Evolutionary conservation across 805 yeast species (phyloP).

Genomic region (Saccharomycopsis sp.): DNA sequence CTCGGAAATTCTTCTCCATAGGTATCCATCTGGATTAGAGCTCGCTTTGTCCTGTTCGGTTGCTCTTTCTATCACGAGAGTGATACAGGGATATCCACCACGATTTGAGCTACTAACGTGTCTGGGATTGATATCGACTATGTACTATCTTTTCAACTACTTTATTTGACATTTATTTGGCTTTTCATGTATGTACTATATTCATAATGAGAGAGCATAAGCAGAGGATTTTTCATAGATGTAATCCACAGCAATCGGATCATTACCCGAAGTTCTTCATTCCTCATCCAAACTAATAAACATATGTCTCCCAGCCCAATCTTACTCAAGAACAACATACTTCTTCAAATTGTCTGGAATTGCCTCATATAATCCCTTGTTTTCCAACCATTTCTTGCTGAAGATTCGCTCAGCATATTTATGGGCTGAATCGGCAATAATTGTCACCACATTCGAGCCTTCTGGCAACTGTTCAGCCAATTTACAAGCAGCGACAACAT

Average conservation of each 20-base stretch:
- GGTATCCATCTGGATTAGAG: neutral
- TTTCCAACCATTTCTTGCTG: constrained; percentile 67
- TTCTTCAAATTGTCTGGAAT: constrained; percentile 67
- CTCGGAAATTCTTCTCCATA: neutral
- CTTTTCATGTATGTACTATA: no score
- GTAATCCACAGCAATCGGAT: no score
- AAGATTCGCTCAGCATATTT: constrained; percentile 80
- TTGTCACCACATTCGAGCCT: constrained; percentile 74
- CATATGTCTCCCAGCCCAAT: no score
- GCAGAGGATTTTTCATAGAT: no score
- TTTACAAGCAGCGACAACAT: constrained; percentile 81
- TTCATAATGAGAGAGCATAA: no score
- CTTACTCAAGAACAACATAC: constrained; percentile 50
- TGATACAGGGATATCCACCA: neutral
- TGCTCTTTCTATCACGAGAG: neutral
- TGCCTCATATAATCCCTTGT: constrained; percentile 56
- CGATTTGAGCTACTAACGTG: neutral
- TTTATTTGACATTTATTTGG: neutral
- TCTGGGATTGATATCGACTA: neutral
- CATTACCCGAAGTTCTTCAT: no score
- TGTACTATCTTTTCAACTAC: neutral
- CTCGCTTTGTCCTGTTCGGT: neutral
- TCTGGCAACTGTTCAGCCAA: constrained; percentile 74
- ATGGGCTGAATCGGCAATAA: constrained; percentile 88
- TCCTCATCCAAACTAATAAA: no score